phyloP scores from a whole-genome alignment of 352 stramenopile genomes.

The Globisporangium nunn region DNA sequence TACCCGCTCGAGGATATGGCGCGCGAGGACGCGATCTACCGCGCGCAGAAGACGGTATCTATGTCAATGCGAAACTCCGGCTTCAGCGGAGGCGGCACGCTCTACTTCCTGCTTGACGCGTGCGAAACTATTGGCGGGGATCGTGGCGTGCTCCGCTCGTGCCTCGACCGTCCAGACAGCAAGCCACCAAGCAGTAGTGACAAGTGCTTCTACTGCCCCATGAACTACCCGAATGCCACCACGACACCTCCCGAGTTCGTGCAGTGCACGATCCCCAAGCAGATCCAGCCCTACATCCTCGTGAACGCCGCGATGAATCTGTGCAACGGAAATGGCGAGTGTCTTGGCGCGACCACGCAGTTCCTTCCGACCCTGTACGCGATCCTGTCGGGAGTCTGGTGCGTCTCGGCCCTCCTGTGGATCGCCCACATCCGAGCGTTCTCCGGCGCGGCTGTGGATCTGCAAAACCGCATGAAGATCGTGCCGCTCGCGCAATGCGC shows the following conservation, averaged over 20 bases:
- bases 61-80: conserved; percentile 2
- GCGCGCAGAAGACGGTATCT: conserved; percentile 21
- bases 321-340: conserved; percentile 32
- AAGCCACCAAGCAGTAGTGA: conserved; percentile 1
- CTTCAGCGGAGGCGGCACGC: conserved; percentile 13
- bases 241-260: conserved; percentile 16
- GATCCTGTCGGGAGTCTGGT: conserved; percentile 28
- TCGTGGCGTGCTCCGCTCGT: conserved; percentile 41
- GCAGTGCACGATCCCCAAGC: conserved; percentile 20
- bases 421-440: conserved; percentile 37
- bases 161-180: conserved; percentile 18
- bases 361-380: conserved; percentile 29
- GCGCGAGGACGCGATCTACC: conserved; percentile 27
- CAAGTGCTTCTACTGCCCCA: conserved; percentile 41
- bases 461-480: conserved; percentile 52
- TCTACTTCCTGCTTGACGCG: conserved; percentile 43
- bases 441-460: conserved; percentile 34
- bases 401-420: conserved; percentile 31
- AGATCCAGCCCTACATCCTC: conserved; percentile 25
- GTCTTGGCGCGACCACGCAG: conserved; percentile 16
- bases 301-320: conserved; percentile 49
- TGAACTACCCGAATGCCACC: conserved; percentile 20
- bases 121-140: conserved; percentile 44
- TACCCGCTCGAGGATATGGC: conserved; percentile 34
- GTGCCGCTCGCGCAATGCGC: conserved; percentile 30